Base-by-base conservation (phyloP, 805 yeast genomes). In the Yamadazyma kitorensis region DNA sequence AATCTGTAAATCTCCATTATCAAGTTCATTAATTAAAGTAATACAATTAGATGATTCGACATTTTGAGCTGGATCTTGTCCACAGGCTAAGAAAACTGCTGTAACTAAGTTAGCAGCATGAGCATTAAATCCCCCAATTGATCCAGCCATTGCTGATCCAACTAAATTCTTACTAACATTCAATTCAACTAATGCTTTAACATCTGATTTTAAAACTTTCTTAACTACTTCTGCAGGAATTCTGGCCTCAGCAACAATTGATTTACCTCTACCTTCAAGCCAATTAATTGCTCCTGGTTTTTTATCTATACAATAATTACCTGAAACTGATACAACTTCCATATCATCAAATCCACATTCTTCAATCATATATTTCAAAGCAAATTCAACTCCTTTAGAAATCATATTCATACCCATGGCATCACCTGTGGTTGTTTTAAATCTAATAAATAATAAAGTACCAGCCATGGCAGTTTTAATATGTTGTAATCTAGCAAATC, bases 341-440 rank as follows among this genome's bases (percentile, higher is more conserved):
- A 93, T 93, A 62, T 93, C 98, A 16, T 78, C 80, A 79, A 91
- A 93, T 3, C 96, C 98, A 57, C 82, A 81, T 50, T 82, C 89
- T 51, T 82, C 85, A 27, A 75, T 78, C 96, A 93, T 87, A 57
- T 74, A 78, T 42, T 80, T 80, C 53, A 93, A 74, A 1, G 96
- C 78, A 57, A 70, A 73, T 57, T 93, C 99, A 29, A 88, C 96
- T 61, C 98, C 99, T 65, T 93, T 93, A 18, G 98, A 91, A 42
- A 93, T 93, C 99, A 93, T 93, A 60, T 93, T 93, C 99, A 93
- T 93, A 45, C 99, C 99, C 99, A 93, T 93, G 13, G 99, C 99
- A 69, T 93, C 99, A 61, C 99, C 99, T 13, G 99, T 93, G 24
- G 96, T 88, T n/a, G 99, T 94, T 58, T 89, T 80, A 71, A 93